These are phyloP conservation scores for Neopestalotiopsis clavispora DNA, from an alignment of 2,329 filamentous ascomycete species.

Conservation along the genomic window DNA sequence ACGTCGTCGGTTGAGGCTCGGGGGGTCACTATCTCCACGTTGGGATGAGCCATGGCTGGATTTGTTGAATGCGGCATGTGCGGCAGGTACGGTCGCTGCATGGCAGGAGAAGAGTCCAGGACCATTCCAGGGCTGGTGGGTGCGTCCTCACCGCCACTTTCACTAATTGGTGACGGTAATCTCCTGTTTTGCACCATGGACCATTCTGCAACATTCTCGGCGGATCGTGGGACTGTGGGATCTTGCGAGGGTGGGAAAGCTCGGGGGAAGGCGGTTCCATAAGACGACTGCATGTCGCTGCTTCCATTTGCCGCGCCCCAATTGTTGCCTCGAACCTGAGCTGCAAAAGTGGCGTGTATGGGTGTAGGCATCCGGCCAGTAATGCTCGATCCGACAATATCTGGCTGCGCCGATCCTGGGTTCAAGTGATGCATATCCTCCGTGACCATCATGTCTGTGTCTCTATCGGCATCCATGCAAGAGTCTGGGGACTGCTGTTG, in stretches of 20 bases:
- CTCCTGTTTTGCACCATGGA: constrained; percentile 56
- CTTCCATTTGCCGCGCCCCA: constrained; percentile 43
- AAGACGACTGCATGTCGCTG: constrained; percentile 28
- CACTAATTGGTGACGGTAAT: constrained; percentile 65
- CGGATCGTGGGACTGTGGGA: constrained; percentile 53
- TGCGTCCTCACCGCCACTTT: constrained; percentile 53
- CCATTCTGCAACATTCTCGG: constrained; percentile 54
- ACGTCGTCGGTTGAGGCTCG: constrained; percentile 29
- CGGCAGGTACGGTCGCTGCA: constrained; percentile 40
- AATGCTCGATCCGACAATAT: constrained; percentile 36
- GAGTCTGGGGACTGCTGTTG: constrained; percentile 28
- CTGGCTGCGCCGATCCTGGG: constrained; percentile 37
- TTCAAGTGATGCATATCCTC: constrained; percentile 35
- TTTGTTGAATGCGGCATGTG: constrained; percentile 40
- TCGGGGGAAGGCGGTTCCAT: constrained; percentile 25
- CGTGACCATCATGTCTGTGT: constrained; percentile 56
- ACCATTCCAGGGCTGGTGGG: constrained; percentile 44
- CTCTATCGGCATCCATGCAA: constrained; percentile 43
- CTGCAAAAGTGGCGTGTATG: constrained; percentile 62
- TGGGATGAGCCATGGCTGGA: constrained; percentile 40
- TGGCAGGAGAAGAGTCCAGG: constrained; percentile 38
- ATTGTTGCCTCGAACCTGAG: constrained; percentile 58
- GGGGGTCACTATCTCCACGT: constrained; percentile 37
- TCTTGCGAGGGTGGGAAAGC: constrained; percentile 42
- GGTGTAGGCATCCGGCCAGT: constrained; percentile 61